A percentile compares a stretch with the other conserved stretches of the same genome.
These are phyloP conservation scores for Naganishia randhawae DNA, from an alignment of 768 basidiomycete species.

Conservation along the genomic window DNA sequence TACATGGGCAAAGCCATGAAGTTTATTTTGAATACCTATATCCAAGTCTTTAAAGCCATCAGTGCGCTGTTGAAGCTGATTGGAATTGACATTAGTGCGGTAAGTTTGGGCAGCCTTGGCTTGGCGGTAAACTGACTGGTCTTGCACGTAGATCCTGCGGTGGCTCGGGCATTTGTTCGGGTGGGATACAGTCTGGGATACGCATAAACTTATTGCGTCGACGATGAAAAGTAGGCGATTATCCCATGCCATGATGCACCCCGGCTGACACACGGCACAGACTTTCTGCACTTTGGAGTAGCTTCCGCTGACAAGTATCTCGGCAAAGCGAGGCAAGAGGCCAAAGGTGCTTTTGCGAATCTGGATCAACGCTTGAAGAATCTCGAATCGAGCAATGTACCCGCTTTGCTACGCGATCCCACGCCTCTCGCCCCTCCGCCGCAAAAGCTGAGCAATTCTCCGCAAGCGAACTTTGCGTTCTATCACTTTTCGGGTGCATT, in stretches of 20 bases:
- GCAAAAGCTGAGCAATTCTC: not conserved
- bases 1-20: conserved; percentile 17
- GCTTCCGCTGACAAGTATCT: not conserved
- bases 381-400: not conserved
- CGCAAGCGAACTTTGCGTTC: conserved; percentile 5
- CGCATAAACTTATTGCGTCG: conserved; percentile 3
- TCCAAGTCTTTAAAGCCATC: conserved; percentile 17
- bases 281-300: not conserved
- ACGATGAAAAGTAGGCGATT: not conserved
- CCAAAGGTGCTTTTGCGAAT: conserved; percentile 5
- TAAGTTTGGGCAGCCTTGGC: not conserved
- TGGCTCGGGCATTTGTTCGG: conserved; percentile 5
- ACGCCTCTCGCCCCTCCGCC: not conserved
- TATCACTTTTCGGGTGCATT: not conserved
- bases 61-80: conserved; percentile 17
- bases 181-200: conserved; percentile 9
- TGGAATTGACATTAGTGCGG: conserved; percentile 15
- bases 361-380: conserved; percentile 11
- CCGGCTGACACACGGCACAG: not conserved
- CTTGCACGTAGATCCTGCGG: conserved; percentile 2
- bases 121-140: not conserved
- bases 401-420: not conserved
- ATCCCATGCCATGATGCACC: not conserved
- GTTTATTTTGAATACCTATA: conserved; percentile 6
- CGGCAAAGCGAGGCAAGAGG: not conserved